These are phyloP conservation scores for Hibiscus tridactylites DNA, from an alignment of 345 rosid genomes.

Conservation along the genomic window DNA sequence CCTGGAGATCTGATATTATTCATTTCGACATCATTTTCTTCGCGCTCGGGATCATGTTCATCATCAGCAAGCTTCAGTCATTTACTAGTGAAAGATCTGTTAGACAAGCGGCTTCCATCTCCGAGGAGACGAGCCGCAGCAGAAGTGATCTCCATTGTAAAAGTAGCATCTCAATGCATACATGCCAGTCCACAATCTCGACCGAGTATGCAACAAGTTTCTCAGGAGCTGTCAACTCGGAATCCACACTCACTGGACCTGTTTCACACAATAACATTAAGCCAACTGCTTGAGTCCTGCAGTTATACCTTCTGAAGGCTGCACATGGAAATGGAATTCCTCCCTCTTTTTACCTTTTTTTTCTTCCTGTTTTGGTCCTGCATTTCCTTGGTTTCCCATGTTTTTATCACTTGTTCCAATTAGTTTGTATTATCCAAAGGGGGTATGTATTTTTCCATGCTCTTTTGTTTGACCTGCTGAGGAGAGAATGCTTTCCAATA, in stretches of 20 bases:
- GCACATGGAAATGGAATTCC: not conserved
- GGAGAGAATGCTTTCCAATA: too few species aligned
- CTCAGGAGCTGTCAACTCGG: not conserved
- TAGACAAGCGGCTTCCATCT: not conserved
- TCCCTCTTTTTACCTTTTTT: not conserved
- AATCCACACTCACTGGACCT: not conserved
- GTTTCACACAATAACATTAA: not conserved
- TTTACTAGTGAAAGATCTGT: not conserved
- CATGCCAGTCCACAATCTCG: not conserved
- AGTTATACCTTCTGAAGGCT: not conserved
- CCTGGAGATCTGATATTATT: not conserved
- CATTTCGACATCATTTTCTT: not conserved
- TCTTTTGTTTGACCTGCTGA: too few species aligned
- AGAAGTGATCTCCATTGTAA: not conserved
- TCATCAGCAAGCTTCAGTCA: not conserved
- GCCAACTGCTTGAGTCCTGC: not conserved
- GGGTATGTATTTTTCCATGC: too few species aligned
- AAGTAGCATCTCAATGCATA: not conserved
- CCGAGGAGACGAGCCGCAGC: not conserved
- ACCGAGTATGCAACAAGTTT: not conserved
- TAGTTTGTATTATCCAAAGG: too few species aligned
- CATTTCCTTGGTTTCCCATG: not conserved
- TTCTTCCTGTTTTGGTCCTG: not conserved
- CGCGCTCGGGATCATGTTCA: not conserved
- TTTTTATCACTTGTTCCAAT: not conserved